Evolutionary conservation across 2,329 filamentous ascomycete genomes (phyloP), one percentile per base, ranked within the genome.

Genomic region (Grosmannia serpens): DNA sequence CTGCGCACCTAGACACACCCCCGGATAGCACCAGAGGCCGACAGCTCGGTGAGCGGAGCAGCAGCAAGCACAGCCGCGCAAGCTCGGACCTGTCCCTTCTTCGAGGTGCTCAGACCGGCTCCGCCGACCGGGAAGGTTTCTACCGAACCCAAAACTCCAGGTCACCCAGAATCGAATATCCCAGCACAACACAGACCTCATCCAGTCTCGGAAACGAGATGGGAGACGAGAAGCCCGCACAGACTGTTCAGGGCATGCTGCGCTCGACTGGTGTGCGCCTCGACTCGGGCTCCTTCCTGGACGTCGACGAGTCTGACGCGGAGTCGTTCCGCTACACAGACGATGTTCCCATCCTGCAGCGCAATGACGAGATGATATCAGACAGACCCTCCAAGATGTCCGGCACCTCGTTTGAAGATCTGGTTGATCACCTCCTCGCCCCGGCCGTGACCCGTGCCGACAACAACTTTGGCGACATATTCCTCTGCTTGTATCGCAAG

Each of bases 401-500:
- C 1, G 83, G 83, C 2, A 71, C 84, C 22, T 74, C 75, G 2
- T 83, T 86, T 64, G 84, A 88, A 61, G 87, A 91, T 58, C 75
- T 94, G 5, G 89, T 97, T 24, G 90, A 96, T 70, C 86, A 91
- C n/a, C 79, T 99, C 47, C 78, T 97, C 27, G 81, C 86, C 0
- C 82, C 89, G 62, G 88, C 89, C 41, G 86, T 92, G 74, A 91
- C 89, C 31, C 91, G 89, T 67, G 81, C 86, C n/a, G 94, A 97
- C 68, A 80, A 82, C 59, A 96, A 96, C 70, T 99, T 96, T 68
- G 82, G 83, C 1, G 84, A 91, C 51, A 85, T 95, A 22, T 97
- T 97, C 67, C 77, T 97, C 33, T 96, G 92, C 63, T 77, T 97
- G 17, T 97, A 97, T 72, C 87, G 94, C 62, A 95, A 94, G 70